Conservation (phyloP, 1,284 basidiomycete genomes). For the Puccinia brachypodii region DNA sequence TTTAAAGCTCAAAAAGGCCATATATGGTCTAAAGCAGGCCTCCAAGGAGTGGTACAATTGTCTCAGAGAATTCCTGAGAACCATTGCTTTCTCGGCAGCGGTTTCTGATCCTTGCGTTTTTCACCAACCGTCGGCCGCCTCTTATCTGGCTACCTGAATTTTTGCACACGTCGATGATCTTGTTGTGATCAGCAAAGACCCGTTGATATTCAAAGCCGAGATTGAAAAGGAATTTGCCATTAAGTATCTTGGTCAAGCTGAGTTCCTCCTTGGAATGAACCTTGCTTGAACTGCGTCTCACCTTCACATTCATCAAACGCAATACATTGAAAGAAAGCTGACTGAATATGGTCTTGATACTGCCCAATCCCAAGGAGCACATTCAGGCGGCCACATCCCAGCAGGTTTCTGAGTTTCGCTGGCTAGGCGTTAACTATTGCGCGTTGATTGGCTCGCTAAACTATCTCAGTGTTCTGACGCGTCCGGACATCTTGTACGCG, state of each 20-base stretch:
- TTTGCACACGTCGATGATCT: background rate
- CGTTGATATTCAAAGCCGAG: background rate
- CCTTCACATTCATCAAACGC: background rate
- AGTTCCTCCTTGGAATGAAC: background rate
- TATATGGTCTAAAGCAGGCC: background rate
- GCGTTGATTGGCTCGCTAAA: too few species aligned
- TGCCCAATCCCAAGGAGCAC: too few species aligned
- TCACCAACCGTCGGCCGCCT: too few species aligned
- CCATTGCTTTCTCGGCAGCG: background rate
- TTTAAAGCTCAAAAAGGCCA: background rate
- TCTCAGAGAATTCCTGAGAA: background rate
- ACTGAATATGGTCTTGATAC: too few species aligned
- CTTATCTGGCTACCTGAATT: background rate
- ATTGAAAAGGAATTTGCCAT: background rate
- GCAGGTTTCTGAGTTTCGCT: too few species aligned
- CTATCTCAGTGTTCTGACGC: too few species aligned
- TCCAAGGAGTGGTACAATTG: background rate
- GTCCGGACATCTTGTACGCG: too few species aligned
- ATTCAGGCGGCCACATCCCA: too few species aligned
- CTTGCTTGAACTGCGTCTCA: background rate
- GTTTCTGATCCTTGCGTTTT: slow-evolving; percentile 12
- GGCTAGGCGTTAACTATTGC: too few species aligned
- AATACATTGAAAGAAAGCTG: background rate
- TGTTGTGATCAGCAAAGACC: background rate
- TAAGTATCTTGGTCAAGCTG: background rate